Evolutionary conservation across 1,139 yeast genomes (phyloP), one percentile per base, ranked within the genome.

Genomic region (Zygoascus meyerae): DNA sequence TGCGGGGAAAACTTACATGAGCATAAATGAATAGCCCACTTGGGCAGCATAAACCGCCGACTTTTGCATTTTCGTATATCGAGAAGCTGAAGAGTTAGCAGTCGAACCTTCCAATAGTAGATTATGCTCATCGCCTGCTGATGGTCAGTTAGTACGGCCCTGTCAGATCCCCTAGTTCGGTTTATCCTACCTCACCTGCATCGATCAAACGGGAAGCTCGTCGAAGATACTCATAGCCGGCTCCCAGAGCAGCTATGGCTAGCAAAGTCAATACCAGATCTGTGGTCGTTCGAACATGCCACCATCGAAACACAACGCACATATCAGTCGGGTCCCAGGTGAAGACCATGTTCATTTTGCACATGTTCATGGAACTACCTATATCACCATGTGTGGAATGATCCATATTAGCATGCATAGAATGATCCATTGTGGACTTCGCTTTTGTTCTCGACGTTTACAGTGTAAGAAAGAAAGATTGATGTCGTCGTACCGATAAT

Each of bases 281-380:
- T 1, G 61, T 40, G n/a, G 65, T 57, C 1, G 81, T 74, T 42
- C 69, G 72, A 43, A 85, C 74, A 55, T 83, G 90, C 95, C 95
- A 85, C 87, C 90, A 83, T 51, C 68, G 66, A 64, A 82, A 83
- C 10, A 85, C 75, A 12, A 85, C 76, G 61, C 95, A 85, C 11
- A 85, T 71, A 61, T 85, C 77, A 45, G 75, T 70, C 69, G 85
- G 81, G 55, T 80, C 78, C 94, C 95, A 86, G 9, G 90, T 84
- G 64, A 85, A 84, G n/a, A 83, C 59, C 92, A 83, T 85, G 63
- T 79, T 75, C 86, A 79, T 80, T n/a, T 77, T 73, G 58, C 89
- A 83, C 69, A 66, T 72, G 34, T 71, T 71, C 45, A 39, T 52
- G 52, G 49, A 51, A 34, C 53, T 55, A 34, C 52, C 64, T 59